Evolutionary conservation across 805 yeast genomes (phyloP).

Genomic region (Candida gorgasii): DNA sequence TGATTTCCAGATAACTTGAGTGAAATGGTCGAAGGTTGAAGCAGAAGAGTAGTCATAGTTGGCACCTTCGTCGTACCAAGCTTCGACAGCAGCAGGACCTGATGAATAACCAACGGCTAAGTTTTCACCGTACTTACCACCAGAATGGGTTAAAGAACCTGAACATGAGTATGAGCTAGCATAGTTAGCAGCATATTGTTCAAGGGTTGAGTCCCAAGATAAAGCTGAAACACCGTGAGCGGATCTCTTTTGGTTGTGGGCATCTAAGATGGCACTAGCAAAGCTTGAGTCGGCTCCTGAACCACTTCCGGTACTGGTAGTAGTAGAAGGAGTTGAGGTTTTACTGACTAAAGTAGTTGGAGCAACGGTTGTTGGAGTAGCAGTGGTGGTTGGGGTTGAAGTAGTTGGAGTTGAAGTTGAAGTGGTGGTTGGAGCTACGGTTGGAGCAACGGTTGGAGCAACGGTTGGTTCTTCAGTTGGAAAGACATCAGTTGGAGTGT

Average conservation of each 20-base stretch:
- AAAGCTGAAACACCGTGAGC: slow-evolving; percentile 52
- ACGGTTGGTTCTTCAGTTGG: background rate
- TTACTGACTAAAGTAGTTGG: slow-evolving; percentile 19
- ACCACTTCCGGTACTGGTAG: slow-evolving; percentile 10
- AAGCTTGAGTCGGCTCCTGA: slow-evolving; percentile 27
- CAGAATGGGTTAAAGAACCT: slow-evolving; percentile 37
- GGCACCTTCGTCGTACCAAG: slow-evolving; percentile 44
- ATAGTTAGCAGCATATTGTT: slow-evolving; percentile 51
- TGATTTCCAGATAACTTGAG: slow-evolving; percentile 74
- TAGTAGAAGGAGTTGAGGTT: slow-evolving; percentile 11
- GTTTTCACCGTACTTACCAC: slow-evolving; percentile 44
- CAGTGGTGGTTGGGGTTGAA: slow-evolving; percentile 11
- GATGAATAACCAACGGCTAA: slow-evolving; percentile 37
- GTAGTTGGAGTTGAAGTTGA: slow-evolving; percentile 13
- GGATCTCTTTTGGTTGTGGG: slow-evolving; percentile 61
- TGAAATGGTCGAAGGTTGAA: slow-evolving; percentile 59
- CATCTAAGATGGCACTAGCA: slow-evolving; percentile 49
- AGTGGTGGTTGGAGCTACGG: slow-evolving; percentile 11
- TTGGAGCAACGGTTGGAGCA: slow-evolving; percentile 18
- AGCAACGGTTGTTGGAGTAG: background rate
- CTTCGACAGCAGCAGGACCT: slow-evolving; percentile 33
- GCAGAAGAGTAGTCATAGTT: slow-evolving; percentile 32
- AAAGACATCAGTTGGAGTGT: background rate
- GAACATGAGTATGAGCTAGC: slow-evolving; percentile 51
- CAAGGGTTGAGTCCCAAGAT: slow-evolving; percentile 56